Percentiles rank a stretch among this genome's conserved stretches.
phyloP scores from a whole-genome alignment of 352 stramenopile genomes.

The Globisporangium middletonii region DNA sequence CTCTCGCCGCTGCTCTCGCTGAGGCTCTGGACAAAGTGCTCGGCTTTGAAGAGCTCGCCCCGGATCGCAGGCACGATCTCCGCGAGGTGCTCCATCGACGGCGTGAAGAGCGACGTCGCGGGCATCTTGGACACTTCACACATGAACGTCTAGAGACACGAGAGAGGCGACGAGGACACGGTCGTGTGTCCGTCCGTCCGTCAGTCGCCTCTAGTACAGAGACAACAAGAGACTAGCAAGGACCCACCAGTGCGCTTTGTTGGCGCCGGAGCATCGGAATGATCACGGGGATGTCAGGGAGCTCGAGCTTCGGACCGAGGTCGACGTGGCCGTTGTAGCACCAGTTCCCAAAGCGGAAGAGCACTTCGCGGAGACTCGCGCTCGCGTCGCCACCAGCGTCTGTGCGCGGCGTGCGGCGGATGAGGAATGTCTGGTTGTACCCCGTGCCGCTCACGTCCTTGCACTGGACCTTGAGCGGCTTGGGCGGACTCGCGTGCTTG shows the following conservation, averaged over 20 bases:
- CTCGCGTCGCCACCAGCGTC: constrained; percentile 15
- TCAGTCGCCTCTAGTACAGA: background rate
- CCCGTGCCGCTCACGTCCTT: constrained; percentile 76
- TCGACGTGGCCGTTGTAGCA: constrained; percentile 93
- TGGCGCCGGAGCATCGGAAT: constrained; percentile 92
- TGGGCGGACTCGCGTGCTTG: constrained; percentile 55
- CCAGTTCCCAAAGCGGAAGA: constrained; percentile 95
- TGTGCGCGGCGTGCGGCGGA: constrained; percentile 49
- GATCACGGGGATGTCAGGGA: constrained; percentile 90
- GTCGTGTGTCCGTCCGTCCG: background rate
- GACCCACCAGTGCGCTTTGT: constrained; percentile 80
- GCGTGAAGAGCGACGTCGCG: constrained; percentile 84
- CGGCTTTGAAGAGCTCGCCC: constrained; percentile 74
- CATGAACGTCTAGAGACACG: constrained; percentile 70
- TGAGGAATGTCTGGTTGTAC: constrained; percentile 86
- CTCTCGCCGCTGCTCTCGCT: constrained; percentile 40
- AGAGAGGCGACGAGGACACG: background rate
- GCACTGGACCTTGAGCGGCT: constrained; percentile 78
- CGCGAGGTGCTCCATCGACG: constrained; percentile 84
- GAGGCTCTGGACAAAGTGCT: constrained; percentile 78
- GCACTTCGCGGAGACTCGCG: constrained; percentile 81
- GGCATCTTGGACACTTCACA: constrained; percentile 89
- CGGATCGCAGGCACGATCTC: constrained; percentile 80
- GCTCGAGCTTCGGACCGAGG: constrained; percentile 81
- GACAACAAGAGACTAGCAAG: background rate